A percentile compares a stretch with the other conserved stretches of the same genome.
These are phyloP conservation scores for Medakamo hakoo DNA, from an alignment of 139 green algal genomes.

Conservation along the genomic window DNA sequence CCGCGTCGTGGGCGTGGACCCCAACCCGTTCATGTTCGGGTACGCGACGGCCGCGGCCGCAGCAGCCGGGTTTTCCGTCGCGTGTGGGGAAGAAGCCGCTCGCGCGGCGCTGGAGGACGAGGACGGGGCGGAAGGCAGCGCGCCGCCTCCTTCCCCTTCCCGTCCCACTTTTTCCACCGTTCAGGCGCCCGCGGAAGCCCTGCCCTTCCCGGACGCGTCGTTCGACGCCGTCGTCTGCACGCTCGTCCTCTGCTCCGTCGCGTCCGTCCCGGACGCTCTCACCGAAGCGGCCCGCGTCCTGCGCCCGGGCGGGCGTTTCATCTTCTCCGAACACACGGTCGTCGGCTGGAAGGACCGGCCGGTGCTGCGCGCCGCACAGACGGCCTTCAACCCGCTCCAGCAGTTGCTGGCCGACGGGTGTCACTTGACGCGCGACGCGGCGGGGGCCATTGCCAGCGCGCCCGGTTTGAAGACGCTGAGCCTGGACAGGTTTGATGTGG, in stretches of 20 bases:
- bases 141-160: too few species aligned
- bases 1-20: constrained; percentile 27
- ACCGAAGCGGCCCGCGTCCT: constrained; percentile 35
- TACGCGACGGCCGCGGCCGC: constrained; percentile 19
- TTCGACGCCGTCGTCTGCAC: constrained; percentile 46
- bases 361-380: constrained; percentile 26
- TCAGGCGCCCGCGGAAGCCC: constrained; percentile 11
- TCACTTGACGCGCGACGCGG: constrained; percentile 39
- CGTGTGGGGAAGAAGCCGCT: too few species aligned
- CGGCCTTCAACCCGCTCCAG: constrained; percentile 40
- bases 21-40: constrained; percentile 37
- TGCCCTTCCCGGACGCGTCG: constrained; percentile 26
- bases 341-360: neutral
- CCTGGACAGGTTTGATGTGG: constrained; percentile 26
- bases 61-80: constrained; percentile 7
- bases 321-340: constrained; percentile 48
- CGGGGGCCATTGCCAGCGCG: constrained; percentile 13
- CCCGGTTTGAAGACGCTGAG: too few species aligned
- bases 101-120: too few species aligned
- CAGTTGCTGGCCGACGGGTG: constrained; percentile 43
- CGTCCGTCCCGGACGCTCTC: constrained; percentile 16
- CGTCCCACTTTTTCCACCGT: neutral
- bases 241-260: constrained; percentile 50
- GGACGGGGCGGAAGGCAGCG: too few species aligned
- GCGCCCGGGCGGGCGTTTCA: constrained; percentile 29